These are phyloP conservation scores for Fomitopsis palustris DNA, from an alignment of 1,284 basidiomycete species.

Conservation along the genomic window DNA sequence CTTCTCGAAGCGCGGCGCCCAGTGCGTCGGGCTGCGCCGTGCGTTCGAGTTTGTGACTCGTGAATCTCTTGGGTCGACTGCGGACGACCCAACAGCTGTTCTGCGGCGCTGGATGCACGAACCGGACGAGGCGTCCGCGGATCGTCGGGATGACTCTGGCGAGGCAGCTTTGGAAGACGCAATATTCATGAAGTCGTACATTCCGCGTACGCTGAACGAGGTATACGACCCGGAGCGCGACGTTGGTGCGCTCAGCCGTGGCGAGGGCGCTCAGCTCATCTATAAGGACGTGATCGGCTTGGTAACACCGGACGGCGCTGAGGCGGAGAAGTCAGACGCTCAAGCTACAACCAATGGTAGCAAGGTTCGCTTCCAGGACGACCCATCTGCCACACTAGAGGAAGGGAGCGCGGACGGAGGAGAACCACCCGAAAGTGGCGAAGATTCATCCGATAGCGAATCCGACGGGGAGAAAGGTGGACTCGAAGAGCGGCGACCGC, in stretches of 20 bases:
- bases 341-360: conserved; percentile 9
- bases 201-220: conserved; percentile 89
- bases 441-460: conserved; percentile 22
- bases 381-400: conserved; percentile 8
- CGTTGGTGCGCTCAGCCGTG: conserved; percentile 67
- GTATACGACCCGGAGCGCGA: conserved; percentile 93
- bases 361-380: conserved; percentile 16
- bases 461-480: conserved; percentile 26
- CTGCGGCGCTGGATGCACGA: conserved; percentile 52
- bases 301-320: conserved; percentile 33
- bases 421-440: conserved; percentile 14
- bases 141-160: conserved; percentile 9
- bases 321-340: not conserved
- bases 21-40: conserved; percentile 75
- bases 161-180: conserved; percentile 66
- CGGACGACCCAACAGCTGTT: conserved; percentile 38
- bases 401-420: conserved; percentile 18
- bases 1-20: conserved; percentile 76
- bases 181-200: conserved; percentile 87
- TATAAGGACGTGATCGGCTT: conserved; percentile 85
- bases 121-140: conserved; percentile 26
- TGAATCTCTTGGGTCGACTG: conserved; percentile 36
- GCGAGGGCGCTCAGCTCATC: conserved; percentile 73
- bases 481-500: conserved; percentile 53
- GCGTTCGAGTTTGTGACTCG: conserved; percentile 89